Evolutionary conservation across 192 early-diverging fungal genomes (phyloP), one percentile per base, ranked within the genome.

Genomic region (Umbelopsis isabellina): DNA sequence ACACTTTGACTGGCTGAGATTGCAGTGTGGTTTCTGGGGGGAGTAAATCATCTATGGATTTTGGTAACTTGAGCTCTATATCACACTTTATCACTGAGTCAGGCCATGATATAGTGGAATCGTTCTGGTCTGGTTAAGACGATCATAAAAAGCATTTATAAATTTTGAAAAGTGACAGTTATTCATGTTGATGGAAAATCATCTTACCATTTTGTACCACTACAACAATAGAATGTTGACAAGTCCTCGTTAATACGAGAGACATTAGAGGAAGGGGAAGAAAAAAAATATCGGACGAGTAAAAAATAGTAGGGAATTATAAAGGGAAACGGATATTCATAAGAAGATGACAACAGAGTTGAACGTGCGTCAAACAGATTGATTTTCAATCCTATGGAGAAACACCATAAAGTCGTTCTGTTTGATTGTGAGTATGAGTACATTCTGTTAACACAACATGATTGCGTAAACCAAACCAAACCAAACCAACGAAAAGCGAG

Each of bases 201-300:
- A 16, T 8, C 25, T 66, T 76, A 76, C 75, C 76, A 72, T 69
- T 65, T 70, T 73, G 65, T 51, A 77, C 66, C 20, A 71, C 71
- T 21, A 77, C 58, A 33, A 77, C 47, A 15, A 77, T 65, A 65
- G 76, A 71, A 69, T 70, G 50, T 33, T 77, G 66, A 35, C 71
- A 73, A 27, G 50, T 70, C 21, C 69, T 67, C 41, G 76, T 77
- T 35, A 77, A 44, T 49, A 72, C 45, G 7, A 73, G 27, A 21
- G 76, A 53, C 76, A 77, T 77, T n/a, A 15, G 49, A 25, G 53
- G 13, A 61, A 61, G 11, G 20, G 16, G 15, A 58, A 35, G n/a
- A n/a, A 13, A 61, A 61, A 25, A 35, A 61, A 16, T 5, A 35
- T 35, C 7, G 18, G 41, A 35, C n/a, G 35, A 37, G 35, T 18